Evolutionary conservation across 1,284 basidiomycete species (phyloP), one percentile per base, ranked within the genome.

Genomic region (Cutaneotrichosporon spelunceum): DNA sequence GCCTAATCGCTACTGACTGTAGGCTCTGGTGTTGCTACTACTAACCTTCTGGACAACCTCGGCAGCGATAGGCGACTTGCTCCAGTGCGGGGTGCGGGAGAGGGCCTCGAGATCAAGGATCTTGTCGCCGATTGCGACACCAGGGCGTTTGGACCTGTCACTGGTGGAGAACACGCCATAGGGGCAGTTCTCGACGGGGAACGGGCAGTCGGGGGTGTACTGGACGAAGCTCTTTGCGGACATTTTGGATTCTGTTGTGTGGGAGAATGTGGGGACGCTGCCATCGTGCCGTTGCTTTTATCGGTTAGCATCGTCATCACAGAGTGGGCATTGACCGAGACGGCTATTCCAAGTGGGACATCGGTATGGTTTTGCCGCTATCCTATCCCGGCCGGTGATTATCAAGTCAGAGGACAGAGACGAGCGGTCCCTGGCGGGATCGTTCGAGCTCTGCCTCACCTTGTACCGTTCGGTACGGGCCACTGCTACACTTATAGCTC

Each of bases 111-210:
- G 61, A 59, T 66, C 61, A 54, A 66, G 64, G 29, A 66, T 63
- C 42, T 33, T 26, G 61, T 66, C 64, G 36, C 64, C 61, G 21
- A 66, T 63, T 5, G 64, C 64, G 24, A 66, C 64, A 59, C 64
- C 64, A 4, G 64, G 64, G 21, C 61, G 64, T n/a, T n/a, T n/a
- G 14, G 48, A 26, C 5, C 19, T 24, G 6, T 27, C 29, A 23
- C 10, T 53, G 19, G 61, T 63, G 53, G 61, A 63, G 61, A 66
- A 66, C 14, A 63, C 61, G 49, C 64, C 64, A 44, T 57, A 55
- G 1, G 64, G 64, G 53, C 62, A 59, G 61, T 66, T 66, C 60
- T 66, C 60, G 59, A 63, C 62, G 9, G 65, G 65, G 61, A 65
- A 68, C 7, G 57, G 62, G 50, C 47, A 42, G 47, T 64, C 63